Conservation (phyloP, 495 filamentous ascomycete species). For the Lineolata rhizophorae region DNA sequence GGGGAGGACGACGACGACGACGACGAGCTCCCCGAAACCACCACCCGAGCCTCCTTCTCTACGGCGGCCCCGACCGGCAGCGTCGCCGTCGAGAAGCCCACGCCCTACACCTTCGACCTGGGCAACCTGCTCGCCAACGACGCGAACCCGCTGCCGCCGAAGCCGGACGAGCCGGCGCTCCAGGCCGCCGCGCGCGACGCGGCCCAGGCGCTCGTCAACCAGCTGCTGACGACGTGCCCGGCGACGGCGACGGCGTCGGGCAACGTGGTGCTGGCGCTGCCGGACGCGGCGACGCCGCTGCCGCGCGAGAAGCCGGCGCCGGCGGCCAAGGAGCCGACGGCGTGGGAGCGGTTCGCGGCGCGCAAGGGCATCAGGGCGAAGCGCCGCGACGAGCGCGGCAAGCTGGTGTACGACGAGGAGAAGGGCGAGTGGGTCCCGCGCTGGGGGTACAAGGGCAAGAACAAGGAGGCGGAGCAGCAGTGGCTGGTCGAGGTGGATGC, state of each 20-base stretch:
- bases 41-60: too few relatives aligned
- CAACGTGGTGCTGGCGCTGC: constrained; percentile 58
- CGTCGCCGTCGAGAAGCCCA: constrained; percentile 55
- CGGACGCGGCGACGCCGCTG: constrained; percentile 38
- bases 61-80: too few relatives aligned
- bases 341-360: constrained; percentile 84
- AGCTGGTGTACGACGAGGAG: constrained; percentile 64
- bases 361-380: constrained; percentile 87
- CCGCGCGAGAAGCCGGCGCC: constrained; percentile 87
- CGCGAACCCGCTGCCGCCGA: constrained; percentile 50
- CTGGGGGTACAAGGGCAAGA: constrained; percentile 90
- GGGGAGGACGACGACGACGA: too few relatives aligned
- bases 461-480: constrained; percentile 52
- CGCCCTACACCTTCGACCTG: constrained; percentile 80
- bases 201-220: constrained; percentile 71
- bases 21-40: too few relatives aligned
- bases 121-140: constrained; percentile 66
- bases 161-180: constrained; percentile 30
- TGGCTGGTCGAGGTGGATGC: constrained; percentile 85
- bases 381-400: constrained; percentile 36
- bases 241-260: constrained; percentile 36
- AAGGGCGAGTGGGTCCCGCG: constrained; percentile 73
- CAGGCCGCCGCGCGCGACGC: constrained; percentile 56
- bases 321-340: constrained; percentile 54
- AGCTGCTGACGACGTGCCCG: constrained; percentile 69